phyloP scores from a whole-genome alignment of 1,284 basidiomycete species.

The Moesziomyces aphidis region DNA sequence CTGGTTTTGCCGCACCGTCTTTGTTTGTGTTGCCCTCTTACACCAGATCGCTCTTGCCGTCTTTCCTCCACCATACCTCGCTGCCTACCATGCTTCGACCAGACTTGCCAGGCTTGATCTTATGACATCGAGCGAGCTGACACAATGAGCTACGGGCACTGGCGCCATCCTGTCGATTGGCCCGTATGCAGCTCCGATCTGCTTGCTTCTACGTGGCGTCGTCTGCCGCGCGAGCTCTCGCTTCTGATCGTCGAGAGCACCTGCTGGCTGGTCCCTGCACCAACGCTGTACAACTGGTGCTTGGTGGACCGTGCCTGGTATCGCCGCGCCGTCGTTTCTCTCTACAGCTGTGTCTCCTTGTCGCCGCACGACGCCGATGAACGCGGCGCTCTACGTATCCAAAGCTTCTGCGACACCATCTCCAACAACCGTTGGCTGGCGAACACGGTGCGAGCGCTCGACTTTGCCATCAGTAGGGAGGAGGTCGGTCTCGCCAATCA shows the following conservation, averaged over 20 bases:
- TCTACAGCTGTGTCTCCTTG: conserved; percentile 29
- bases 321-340: conserved; percentile 13
- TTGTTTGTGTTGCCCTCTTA: neutral
- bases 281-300: conserved; percentile 27
- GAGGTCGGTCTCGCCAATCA: conserved; percentile 38
- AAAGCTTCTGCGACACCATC: conserved; percentile 41
- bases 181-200: conserved; percentile 16
- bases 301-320: conserved; percentile 31
- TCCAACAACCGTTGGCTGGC: conserved; percentile 28
- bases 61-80: neutral
- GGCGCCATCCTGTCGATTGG: conserved; percentile 30
- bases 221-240: conserved; percentile 24
- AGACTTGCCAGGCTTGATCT: neutral
- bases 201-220: conserved; percentile 20
- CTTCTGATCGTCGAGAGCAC: conserved; percentile 27
- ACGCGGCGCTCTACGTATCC: conserved; percentile 25
- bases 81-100: conserved; percentile 2
- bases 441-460: conserved; percentile 27
- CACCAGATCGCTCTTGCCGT: neutral
- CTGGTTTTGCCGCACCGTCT: too few relatives aligned
- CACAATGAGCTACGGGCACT: conserved; percentile 23
- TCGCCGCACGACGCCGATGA: conserved; percentile 30
- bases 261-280: conserved; percentile 24
- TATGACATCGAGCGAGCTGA: neutral
- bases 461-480: conserved; percentile 42